Conservation (phyloP, 139 green algal genomes). For the Chlorella sp. region DNA sequence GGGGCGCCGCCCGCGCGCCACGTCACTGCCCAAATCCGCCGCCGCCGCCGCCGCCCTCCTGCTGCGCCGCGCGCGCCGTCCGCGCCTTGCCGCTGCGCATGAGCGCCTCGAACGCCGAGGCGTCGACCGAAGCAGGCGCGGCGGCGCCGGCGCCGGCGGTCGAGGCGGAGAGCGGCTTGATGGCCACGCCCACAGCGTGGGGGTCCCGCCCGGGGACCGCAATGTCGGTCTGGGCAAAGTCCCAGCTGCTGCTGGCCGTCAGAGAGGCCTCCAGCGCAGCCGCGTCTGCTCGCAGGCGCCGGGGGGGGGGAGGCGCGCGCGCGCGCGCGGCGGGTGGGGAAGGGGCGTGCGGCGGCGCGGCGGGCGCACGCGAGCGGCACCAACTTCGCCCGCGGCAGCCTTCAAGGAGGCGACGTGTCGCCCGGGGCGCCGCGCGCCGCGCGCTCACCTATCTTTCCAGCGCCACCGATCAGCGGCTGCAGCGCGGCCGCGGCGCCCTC, state of each 20-base stretch:
- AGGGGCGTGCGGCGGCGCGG: no score
- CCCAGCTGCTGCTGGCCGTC: constrained; percentile 28
- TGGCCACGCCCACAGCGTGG: constrained; percentile 58
- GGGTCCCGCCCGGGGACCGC: constrained; percentile 49
- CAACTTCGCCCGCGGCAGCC: no score
- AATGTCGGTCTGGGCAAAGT: constrained; percentile 52
- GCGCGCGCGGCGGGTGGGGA: no score
- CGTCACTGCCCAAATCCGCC: not conserved
- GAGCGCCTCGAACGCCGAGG: constrained; percentile 33
- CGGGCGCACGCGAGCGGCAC: no score
- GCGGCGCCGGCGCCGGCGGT: not conserved
- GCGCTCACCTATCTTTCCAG: no score
- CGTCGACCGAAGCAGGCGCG: constrained; percentile 28
- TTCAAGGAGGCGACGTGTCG: no score
- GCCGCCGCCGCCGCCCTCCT: constrained; percentile 15
- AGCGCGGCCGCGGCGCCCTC: no score
- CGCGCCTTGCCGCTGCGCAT: constrained; percentile 20
- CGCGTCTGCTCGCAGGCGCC: constrained; percentile 3
- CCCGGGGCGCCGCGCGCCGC: no score
- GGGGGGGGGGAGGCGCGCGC: no score
- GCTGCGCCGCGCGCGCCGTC: no score
- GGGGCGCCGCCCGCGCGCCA: no score
- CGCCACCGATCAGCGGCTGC: no score
- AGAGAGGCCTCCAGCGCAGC: constrained; percentile 26
- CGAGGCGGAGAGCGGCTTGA: constrained; percentile 38